Percentiles rank a stretch among this genome's conserved stretches.
Evolutionary conservation across 2,329 filamentous ascomycete species (phyloP).

Genomic region (Botrytis byssoidea): DNA sequence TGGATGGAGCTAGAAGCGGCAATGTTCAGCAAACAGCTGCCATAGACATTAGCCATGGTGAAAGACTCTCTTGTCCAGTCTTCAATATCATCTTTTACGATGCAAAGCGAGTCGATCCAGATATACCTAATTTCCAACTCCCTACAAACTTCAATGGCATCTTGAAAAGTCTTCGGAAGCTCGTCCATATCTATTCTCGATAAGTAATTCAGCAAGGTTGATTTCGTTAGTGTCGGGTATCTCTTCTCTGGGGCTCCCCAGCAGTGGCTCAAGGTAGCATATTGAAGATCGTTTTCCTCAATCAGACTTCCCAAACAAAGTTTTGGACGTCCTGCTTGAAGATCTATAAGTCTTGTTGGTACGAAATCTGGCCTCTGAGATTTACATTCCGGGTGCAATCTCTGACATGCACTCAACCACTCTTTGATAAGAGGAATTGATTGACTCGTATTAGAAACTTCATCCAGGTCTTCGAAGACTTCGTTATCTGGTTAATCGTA

Average conservation of each 20-base stretch:
- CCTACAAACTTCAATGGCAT: neutral
- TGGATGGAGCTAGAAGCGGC: neutral
- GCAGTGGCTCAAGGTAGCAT: neutral
- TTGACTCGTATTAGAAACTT: neutral
- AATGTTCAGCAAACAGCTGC: neutral
- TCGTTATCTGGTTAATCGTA: neutral
- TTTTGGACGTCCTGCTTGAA: neutral
- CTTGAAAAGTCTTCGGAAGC: neutral
- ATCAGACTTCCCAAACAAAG: neutral
- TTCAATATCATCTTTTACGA: neutral
- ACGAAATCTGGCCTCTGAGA: neutral
- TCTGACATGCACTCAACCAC: neutral
- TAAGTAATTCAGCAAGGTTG: neutral
- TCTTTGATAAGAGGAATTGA: neutral
- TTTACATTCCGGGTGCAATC: neutral
- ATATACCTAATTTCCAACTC: neutral
- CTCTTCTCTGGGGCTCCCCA: neutral
- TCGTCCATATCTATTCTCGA: neutral
- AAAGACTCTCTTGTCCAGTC: neutral
- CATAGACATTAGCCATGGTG: neutral
- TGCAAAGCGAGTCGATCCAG: neutral
- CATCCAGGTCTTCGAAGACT: neutral
- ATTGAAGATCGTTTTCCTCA: neutral
- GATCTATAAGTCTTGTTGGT: neutral
- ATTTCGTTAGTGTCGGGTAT: neutral